Percentiles rank a stretch among this genome's conserved stretches.
Conservation (phyloP, 306 rosid genomes). For the Hippophae tibetana region DNA sequence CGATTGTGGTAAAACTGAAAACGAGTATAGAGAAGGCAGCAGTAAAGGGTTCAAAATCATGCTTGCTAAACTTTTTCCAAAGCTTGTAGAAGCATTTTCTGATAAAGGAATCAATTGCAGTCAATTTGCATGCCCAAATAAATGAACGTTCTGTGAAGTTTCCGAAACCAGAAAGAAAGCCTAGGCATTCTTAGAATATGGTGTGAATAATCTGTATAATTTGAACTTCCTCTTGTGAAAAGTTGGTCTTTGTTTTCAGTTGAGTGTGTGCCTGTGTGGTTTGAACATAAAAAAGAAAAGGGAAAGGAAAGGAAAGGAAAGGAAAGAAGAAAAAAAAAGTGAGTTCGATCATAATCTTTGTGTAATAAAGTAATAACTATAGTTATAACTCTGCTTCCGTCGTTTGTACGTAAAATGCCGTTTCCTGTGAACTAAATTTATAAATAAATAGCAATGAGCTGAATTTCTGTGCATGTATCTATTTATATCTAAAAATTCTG, state of each 20-base stretch:
- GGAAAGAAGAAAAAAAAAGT: no score
- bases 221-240: conserved; percentile 15
- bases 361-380: background rate
- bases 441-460: conserved; percentile 10
- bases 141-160: conserved; percentile 17
- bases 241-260: background rate
- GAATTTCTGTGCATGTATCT: conserved; percentile 8
- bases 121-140: conserved; percentile 33
- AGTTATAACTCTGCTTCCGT: background rate
- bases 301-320: no score
- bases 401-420: background rate
- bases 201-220: conserved; percentile 24
- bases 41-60: conserved; percentile 82
- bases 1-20: conserved; percentile 26
- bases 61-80: conserved; percentile 80
- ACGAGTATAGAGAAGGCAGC: conserved; percentile 42
- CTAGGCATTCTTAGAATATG: conserved; percentile 19
- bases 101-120: conserved; percentile 65
- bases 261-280: background rate
- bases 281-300: no score
- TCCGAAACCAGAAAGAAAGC: conserved; percentile 13
- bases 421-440: background rate
- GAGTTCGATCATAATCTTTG: background rate
- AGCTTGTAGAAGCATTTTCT: conserved; percentile 65
- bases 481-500: background rate